Percentiles rank a stretch among this genome's conserved stretches.
phyloP scores from a whole-genome alignment of 805 yeast genomes.

The Zygosaccharomyces gambellarensis region DNA sequence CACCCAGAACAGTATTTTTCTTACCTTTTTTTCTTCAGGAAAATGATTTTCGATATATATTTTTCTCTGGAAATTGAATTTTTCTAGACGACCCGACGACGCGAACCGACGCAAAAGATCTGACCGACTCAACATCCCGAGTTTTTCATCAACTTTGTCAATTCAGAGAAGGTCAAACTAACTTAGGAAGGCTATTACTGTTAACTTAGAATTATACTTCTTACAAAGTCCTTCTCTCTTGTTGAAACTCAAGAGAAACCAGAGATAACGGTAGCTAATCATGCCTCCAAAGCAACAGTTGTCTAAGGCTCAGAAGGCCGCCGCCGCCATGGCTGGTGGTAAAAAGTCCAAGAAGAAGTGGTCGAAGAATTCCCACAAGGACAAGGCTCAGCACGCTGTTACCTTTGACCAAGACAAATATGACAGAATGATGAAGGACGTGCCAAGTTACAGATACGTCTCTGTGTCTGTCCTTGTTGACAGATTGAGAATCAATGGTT shows the following conservation, averaged over 20 bases:
- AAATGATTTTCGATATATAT: neutral
- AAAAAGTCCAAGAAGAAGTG: conserved; percentile 99
- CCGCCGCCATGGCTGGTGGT: conserved; percentile 99
- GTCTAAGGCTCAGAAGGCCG: conserved; percentile 99
- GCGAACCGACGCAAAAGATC: neutral
- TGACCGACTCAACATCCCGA: neutral
- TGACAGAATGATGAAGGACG: conserved; percentile 99
- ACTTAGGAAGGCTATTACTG: conserved; percentile 1
- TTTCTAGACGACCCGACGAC: neutral
- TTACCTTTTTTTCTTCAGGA: neutral
- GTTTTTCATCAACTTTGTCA: conserved; percentile 2
- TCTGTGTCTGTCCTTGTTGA: conserved; percentile 98
- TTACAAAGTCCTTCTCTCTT: neutral
- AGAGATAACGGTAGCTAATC: conserved; percentile 33
- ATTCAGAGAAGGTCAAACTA: neutral
- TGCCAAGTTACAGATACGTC: conserved; percentile 97
- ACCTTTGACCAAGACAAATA: conserved; percentile 96
- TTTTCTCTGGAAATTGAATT: neutral
- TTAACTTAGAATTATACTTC: neutral
- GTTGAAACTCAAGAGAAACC: neutral
- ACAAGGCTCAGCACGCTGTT: conserved; percentile 98
- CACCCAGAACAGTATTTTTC: neutral
- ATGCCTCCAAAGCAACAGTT: conserved; percentile 99
- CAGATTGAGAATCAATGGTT: conserved; percentile 99
- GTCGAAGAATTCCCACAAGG: conserved; percentile 99